These are phyloP conservation scores for Penicillium maclennaniae DNA, from an alignment of 495 filamentous ascomycete genomes.

Conservation along the genomic window DNA sequence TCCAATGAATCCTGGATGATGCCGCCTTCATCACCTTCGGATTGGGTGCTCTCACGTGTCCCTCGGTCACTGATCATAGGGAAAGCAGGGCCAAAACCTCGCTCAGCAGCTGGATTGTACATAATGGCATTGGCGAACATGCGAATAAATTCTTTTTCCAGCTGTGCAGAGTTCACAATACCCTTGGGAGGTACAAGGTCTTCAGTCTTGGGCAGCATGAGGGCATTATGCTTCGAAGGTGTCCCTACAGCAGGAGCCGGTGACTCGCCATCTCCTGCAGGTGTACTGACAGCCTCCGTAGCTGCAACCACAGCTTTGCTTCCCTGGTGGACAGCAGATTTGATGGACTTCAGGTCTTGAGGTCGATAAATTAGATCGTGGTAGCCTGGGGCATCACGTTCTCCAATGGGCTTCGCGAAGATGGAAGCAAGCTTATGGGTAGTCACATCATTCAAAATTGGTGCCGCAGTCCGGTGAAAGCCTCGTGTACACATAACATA, in stretches of 20 bases:
- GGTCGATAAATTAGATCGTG: constrained; percentile 79
- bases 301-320: constrained; percentile 67
- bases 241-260: constrained; percentile 32
- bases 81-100: constrained; percentile 63
- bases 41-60: constrained; percentile 43
- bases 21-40: constrained; percentile 65
- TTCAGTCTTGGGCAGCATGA: constrained; percentile 60
- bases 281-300: constrained; percentile 48
- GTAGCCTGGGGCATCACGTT: constrained; percentile 84
- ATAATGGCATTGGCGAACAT: constrained; percentile 98
- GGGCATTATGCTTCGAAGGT: constrained; percentile 37
- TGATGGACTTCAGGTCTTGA: constrained; percentile 85
- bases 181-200: constrained; percentile 81
- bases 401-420: constrained; percentile 79
- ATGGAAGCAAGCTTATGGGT: constrained; percentile 84
- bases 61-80: constrained; percentile 37
- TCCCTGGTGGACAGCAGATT: constrained; percentile 71
- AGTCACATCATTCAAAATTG: constrained; percentile 80
- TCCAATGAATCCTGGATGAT: constrained; percentile 76
- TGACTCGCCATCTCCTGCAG: constrained; percentile 45
- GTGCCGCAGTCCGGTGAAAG: constrained; percentile 71
- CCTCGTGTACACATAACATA: constrained; percentile 69
- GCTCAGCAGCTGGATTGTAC: constrained; percentile 79
- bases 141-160: constrained; percentile 93
- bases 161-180: constrained; percentile 89